These are phyloP conservation scores for Exophiala sp. DNA, from an alignment of 2,329 filamentous ascomycete genomes.

Conservation along the genomic window DNA sequence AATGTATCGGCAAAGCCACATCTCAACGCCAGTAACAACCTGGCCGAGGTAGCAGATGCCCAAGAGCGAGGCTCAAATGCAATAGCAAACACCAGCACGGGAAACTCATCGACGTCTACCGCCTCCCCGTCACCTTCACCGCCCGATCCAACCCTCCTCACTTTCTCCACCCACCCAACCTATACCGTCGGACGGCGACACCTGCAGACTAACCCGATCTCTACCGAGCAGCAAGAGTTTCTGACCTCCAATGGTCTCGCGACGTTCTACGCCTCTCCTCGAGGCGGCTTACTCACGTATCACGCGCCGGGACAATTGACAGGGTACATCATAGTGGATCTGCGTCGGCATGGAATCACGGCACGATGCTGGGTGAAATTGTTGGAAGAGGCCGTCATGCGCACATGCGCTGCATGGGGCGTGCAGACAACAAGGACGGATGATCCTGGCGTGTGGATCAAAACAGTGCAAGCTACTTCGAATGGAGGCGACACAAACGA, in stretches of 20 bases:
- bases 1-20: not conserved
- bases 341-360: slow-evolving; percentile 64
- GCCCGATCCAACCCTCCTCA: slow-evolving; percentile 69
- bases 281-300: slow-evolving; percentile 90
- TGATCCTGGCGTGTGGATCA: slow-evolving; percentile 75
- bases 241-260: slow-evolving; percentile 33
- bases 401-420: slow-evolving; percentile 58
- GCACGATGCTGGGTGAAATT: slow-evolving; percentile 74
- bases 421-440: slow-evolving; percentile 60
- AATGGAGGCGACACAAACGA: slow-evolving; percentile 23
- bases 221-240: slow-evolving; percentile 38
- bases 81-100: not conserved
- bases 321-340: slow-evolving; percentile 86
- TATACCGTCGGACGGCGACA: slow-evolving; percentile 91
- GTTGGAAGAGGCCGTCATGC: slow-evolving; percentile 73
- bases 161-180: slow-evolving; percentile 76
- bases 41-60: not conserved
- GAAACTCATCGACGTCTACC: slow-evolving; percentile 16
- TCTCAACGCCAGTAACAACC: not conserved
- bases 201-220: slow-evolving; percentile 34
- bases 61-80: not conserved
- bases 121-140: slow-evolving; percentile 31
- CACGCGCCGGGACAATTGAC: slow-evolving; percentile 92
- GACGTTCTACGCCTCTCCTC: slow-evolving; percentile 66
- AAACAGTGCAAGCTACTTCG: slow-evolving; percentile 1